Evolutionary conservation across 2,329 filamentous ascomycete genomes (phyloP).

Genomic region (Trichoderma sp.): DNA sequence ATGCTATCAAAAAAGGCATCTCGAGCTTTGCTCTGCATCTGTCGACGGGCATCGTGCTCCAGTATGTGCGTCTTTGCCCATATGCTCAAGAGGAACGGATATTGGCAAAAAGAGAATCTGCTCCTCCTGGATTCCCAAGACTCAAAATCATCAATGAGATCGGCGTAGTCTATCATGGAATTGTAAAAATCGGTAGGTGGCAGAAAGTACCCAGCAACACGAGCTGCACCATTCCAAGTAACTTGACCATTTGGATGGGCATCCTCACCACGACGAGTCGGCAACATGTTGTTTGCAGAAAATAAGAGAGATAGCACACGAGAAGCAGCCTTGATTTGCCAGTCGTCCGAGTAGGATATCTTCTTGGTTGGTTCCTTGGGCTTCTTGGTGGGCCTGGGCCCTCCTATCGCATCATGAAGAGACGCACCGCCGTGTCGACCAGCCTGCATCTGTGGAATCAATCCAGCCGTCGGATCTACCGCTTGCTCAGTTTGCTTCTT

Average conservation of each 20-base stretch:
- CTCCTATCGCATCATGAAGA: constrained; percentile 72
- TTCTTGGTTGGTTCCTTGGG: constrained; percentile 53
- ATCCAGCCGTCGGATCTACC: constrained; percentile 59
- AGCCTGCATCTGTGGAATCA: constrained; percentile 70
- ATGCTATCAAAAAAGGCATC: constrained; percentile 92
- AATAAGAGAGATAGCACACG: constrained; percentile 79
- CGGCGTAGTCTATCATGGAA: constrained; percentile 79
- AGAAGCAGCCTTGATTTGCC: constrained; percentile 81
- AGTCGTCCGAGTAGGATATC: constrained; percentile 73
- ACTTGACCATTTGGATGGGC: constrained; percentile 13
- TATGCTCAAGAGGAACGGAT: constrained; percentile 87
- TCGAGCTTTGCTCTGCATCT: constrained; percentile 84
- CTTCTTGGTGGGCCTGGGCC: constrained; percentile 50
- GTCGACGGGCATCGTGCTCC: constrained; percentile 80
- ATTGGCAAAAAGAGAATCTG: constrained; percentile 87
- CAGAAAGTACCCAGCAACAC: constrained; percentile 60
- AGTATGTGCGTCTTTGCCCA: constrained; percentile 89
- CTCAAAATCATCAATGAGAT: constrained; percentile 82
- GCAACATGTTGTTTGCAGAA: constrained; percentile 65
- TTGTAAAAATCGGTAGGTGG: constrained; percentile 86
- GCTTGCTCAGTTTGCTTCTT: constrained; percentile 56
- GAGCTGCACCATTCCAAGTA: constrained; percentile 23
- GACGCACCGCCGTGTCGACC: constrained; percentile 66
- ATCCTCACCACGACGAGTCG: constrained; percentile 36
- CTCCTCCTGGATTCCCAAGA: constrained; percentile 73